Percentiles rank a stretch among this genome's conserved stretches.
phyloP scores from a whole-genome alignment of 148 eudicot species.

The Camellia lanceoleosa region DNA sequence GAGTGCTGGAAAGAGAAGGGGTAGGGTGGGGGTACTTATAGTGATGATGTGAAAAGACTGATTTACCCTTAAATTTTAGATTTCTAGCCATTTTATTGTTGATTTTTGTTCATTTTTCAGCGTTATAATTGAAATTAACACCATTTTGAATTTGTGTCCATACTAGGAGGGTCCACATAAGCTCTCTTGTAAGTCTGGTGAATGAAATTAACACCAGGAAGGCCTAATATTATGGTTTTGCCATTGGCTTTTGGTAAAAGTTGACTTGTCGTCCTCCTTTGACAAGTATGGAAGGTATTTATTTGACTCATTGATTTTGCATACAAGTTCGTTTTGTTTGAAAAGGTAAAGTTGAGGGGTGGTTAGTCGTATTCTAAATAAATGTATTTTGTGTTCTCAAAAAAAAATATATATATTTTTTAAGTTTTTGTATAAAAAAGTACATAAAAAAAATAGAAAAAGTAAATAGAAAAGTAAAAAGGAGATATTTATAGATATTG shows the following conservation, averaged over 20 bases:
- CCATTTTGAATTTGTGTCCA: too few relatives aligned
- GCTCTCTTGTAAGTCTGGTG: background rate
- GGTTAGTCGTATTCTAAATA: too few relatives aligned
- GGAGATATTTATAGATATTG: too few relatives aligned
- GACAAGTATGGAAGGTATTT: background rate
- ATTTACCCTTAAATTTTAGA: constrained; percentile 43
- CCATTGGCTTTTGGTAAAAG: constrained; percentile 18
- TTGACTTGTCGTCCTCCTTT: constrained; percentile 7
- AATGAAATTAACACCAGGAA: background rate
- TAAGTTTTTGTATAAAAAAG: too few relatives aligned
- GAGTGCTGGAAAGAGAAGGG: constrained; percentile 62
- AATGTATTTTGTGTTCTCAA: too few relatives aligned
- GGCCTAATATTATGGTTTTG: constrained; percentile 19
- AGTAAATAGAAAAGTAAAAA: too few relatives aligned
- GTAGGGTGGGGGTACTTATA: constrained; percentile 46
- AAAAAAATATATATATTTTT: too few relatives aligned
- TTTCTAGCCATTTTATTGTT: constrained; percentile 19
- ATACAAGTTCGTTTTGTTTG: too few relatives aligned
- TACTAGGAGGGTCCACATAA: too few relatives aligned
- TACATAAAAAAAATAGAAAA: too few relatives aligned
- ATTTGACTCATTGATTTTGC: too few relatives aligned
- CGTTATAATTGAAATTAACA: background rate
- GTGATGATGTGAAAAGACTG: constrained; percentile 26
- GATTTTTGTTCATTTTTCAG: background rate
- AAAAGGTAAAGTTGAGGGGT: too few relatives aligned